Evolutionary conservation across 2,329 filamentous ascomycete species (phyloP).

Genomic region (Tolypocladium tundrense): DNA sequence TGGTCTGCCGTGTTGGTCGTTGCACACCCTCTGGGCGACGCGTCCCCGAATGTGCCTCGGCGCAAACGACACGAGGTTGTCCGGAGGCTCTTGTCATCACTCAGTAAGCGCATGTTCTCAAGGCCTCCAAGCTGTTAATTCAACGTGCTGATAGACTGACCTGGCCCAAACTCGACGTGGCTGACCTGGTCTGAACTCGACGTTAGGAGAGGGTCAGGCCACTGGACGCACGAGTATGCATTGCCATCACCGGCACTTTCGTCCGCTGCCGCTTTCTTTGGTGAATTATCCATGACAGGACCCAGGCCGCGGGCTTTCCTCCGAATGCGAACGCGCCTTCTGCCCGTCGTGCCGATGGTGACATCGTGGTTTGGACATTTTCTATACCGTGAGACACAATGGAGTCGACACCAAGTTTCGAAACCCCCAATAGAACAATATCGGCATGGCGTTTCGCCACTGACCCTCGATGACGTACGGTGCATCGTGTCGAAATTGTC

Average conservation of each 20-base stretch:
- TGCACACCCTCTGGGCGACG: not conserved
- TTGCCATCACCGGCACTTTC: not conserved
- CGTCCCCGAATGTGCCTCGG: not conserved
- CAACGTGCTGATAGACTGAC: not conserved
- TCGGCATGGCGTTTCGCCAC: no score
- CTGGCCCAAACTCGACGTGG: not conserved
- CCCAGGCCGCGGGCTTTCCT: not conserved
- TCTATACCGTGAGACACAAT: not conserved
- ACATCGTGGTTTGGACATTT: no score
- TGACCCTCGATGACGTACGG: no score
- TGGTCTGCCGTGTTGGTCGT: not conserved
- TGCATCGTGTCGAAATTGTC: not conserved
- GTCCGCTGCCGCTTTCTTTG: not conserved
- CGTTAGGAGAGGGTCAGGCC: not conserved
- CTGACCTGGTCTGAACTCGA: not conserved
- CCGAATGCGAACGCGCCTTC: not conserved
- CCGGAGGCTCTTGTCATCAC: not conserved
- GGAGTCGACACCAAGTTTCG: no score
- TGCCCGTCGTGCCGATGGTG: not conserved
- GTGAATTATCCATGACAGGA: not conserved
- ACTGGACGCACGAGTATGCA: not conserved
- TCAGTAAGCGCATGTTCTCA: not conserved
- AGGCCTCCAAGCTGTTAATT: not conserved
- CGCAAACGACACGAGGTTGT: not conserved
- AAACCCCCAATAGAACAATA: no score